Conservation (phyloP, 2,329 filamentous ascomycete genomes). For the Ceratocystis variospora region DNA sequence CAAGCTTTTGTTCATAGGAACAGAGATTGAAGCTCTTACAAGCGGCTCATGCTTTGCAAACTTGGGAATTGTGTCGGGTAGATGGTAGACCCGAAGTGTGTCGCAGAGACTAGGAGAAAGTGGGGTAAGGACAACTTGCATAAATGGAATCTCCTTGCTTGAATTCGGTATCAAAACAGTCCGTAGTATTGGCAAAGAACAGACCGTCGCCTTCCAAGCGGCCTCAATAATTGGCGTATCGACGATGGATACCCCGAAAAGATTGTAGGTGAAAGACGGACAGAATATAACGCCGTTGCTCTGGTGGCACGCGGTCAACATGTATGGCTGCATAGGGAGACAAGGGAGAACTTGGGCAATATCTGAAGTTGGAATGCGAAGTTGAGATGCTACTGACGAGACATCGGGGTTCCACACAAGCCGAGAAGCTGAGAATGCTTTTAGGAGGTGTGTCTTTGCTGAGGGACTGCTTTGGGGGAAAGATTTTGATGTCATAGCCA, state of each 20-base stretch:
- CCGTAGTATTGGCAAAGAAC: constrained; percentile 49
- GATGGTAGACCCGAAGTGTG: not conserved
- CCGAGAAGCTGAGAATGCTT: not conserved
- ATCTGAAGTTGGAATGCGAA: constrained; percentile 28
- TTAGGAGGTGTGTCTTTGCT: not conserved
- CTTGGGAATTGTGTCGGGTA: not conserved
- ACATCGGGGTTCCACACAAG: not conserved
- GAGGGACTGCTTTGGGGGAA: not conserved
- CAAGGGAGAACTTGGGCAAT: constrained; percentile 51
- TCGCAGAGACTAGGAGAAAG: not conserved
- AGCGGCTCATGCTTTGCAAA: constrained; percentile 5
- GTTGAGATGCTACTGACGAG: not conserved
- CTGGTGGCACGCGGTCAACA: constrained; percentile 64
- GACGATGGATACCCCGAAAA: constrained; percentile 30
- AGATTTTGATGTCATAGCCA: constrained; percentile 12
- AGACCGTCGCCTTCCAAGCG: constrained; percentile 49
- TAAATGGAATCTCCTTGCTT: constrained; percentile 35
- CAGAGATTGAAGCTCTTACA: constrained; percentile 13
- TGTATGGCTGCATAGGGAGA: constrained; percentile 65
- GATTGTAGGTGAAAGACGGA: constrained; percentile 51
- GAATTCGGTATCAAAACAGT: constrained; percentile 48
- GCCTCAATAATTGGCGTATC: constrained; percentile 39
- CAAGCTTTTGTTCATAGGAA: constrained; percentile 21
- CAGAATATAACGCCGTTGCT: constrained; percentile 56
- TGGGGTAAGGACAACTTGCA: constrained; percentile 47